phyloP scores from a whole-genome alignment of 768 basidiomycete genomes.

The Sporobolomyces pararoseus region DNA sequence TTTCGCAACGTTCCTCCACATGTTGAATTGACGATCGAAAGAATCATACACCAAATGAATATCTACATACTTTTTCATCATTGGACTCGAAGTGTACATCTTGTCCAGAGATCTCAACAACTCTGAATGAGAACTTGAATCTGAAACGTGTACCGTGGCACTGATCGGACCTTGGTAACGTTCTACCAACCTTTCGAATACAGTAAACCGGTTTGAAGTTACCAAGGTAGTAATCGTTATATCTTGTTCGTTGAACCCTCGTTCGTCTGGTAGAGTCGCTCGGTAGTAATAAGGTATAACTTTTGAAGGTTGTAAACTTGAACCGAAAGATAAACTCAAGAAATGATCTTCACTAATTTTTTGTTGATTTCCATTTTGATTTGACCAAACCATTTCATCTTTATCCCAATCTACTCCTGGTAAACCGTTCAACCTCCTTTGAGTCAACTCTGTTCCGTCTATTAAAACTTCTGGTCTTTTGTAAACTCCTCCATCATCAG shows the following conservation, averaged over 20 bases:
- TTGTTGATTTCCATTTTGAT: not conserved
- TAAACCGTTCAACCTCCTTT: conserved; percentile 35
- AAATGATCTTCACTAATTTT: conserved; percentile 45
- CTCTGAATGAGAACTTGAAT: conserved; percentile 47
- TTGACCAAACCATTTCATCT: conserved; percentile 43
- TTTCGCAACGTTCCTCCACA: conserved; percentile 81
- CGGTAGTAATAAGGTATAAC: conserved; percentile 78
- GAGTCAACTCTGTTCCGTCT: conserved; percentile 27
- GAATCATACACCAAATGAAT: conserved; percentile 79
- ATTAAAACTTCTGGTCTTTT: conserved; percentile 15
- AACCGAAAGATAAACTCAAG: conserved; percentile 45
- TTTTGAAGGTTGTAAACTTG: conserved; percentile 59
- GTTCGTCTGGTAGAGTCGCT: conserved; percentile 53
- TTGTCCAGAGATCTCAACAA: conserved; percentile 63
- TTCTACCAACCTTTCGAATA: conserved; percentile 66
- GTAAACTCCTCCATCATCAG: conserved; percentile 22
- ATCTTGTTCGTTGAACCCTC: conserved; percentile 58
- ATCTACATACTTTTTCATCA: conserved; percentile 68
- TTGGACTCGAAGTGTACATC: conserved; percentile 64
- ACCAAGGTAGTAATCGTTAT: conserved; percentile 82
- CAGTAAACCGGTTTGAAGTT: conserved; percentile 71
- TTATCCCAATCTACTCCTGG: conserved; percentile 38
- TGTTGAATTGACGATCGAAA: conserved; percentile 74
- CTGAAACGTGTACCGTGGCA: conserved; percentile 70
- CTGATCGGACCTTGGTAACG: conserved; percentile 64